Base-by-base conservation (phyloP, 2,329 filamentous ascomycete species). In the Calonectria leucothoes region DNA sequence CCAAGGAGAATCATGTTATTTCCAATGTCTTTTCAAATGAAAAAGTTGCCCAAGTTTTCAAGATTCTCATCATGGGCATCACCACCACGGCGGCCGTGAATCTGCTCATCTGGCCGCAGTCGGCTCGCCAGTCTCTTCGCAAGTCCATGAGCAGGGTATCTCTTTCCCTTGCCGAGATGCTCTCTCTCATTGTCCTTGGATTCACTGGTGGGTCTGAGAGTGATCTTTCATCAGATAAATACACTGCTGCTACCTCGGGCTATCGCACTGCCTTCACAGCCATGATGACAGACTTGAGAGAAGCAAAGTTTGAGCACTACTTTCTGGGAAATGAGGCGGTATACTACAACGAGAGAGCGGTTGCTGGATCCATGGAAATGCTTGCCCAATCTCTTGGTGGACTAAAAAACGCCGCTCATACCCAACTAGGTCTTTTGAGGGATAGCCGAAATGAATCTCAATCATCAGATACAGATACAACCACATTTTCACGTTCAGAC, bases 291-390 rank as follows among this genome's bases (percentile, higher is more conserved):
- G 93, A 95, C 72, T 87, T 98, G 23, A 91, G 92, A 74, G 96
- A 98, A 83, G 94, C 96, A 12, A 98, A 96, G 81, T 93, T 95
- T 72, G 96, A 98, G 83, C 94, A 98, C 81, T 98, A 94, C 78
- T 86, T 96, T 0, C 83, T 95, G 3, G 96, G 96, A 0, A 93
- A 92, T 1, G 95, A 98, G 82, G 90, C 90, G 63, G 90, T 96
- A 71, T 97, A 97, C 82, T 89, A 90, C 37, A 89, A 97, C 3
- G 94, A 98, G 79, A 92, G 93, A 75, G 92, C 91, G 23, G 89
- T 98, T 4, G 94, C 96, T 45, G 93, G 94, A 79, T 96, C 94
- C 76, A 91, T 98, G 82, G 95, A 98, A 82, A 93, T 92, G 37
- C 89, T 98, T 17, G 93, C 95, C 3, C 96, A 98, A 82, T 95